Evolutionary conservation across 1,284 basidiomycete species (phyloP).

Genomic region (Ustilago sp.): DNA sequence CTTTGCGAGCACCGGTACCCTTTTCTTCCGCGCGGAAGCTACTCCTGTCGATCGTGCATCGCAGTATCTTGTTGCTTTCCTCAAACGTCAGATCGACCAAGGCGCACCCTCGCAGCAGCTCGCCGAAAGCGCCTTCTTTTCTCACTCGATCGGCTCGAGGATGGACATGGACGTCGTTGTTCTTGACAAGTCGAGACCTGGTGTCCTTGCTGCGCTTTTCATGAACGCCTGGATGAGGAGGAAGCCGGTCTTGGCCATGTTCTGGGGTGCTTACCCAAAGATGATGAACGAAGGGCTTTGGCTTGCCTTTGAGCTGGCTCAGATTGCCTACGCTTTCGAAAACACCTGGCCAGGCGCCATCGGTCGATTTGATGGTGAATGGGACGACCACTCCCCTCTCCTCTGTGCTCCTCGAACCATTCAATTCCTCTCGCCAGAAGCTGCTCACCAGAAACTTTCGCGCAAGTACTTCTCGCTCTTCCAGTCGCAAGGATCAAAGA

Average conservation of each 20-base stretch:
- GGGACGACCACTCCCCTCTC: constrained; percentile 41
- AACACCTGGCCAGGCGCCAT: constrained; percentile 49
- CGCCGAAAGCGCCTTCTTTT: constrained; percentile 31
- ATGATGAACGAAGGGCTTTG: constrained; percentile 47
- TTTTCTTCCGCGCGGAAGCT: constrained; percentile 48
- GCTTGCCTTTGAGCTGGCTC: constrained; percentile 37
- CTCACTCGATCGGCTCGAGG: constrained; percentile 36
- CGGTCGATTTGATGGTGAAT: constrained; percentile 40
- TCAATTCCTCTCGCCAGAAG: constrained; percentile 42
- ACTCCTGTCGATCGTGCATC: constrained; percentile 34
- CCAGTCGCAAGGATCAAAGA: constrained; percentile 9
- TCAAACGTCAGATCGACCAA: constrained; percentile 49
- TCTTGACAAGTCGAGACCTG: constrained; percentile 41
- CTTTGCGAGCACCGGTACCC: constrained; percentile 35
- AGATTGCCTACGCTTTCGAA: constrained; percentile 42
- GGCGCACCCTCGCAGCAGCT: constrained; percentile 33
- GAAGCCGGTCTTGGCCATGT: constrained; percentile 16
- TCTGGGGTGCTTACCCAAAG: constrained; percentile 33
- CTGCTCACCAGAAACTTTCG: constrained; percentile 27
- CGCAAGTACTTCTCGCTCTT: constrained; percentile 33
- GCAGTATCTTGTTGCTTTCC: constrained; percentile 44
- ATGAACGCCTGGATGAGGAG: constrained; percentile 46
- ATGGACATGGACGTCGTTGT: constrained; percentile 49
- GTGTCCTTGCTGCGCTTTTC: constrained; percentile 40
- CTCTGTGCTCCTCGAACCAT: constrained; percentile 41